A percentile compares a stretch with the other conserved stretches of the same genome.
Evolutionary conservation across 202 grass and related monocot genomes (phyloP).

Genomic region (Zizania palustris): DNA sequence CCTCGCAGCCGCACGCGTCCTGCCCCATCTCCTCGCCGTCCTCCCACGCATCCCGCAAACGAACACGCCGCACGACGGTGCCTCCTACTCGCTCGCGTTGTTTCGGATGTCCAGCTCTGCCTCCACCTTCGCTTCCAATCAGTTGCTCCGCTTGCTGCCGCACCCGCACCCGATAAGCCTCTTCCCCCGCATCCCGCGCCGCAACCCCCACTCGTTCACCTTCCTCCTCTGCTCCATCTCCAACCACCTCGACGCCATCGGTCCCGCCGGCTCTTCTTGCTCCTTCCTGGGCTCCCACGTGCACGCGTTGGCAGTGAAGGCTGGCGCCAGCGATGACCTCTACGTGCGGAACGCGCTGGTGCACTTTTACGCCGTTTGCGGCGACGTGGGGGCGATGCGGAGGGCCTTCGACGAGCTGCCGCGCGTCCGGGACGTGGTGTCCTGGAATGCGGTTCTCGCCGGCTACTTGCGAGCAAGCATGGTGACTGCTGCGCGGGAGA

Average conservation of each 20-base stretch:
- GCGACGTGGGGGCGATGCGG: constrained; percentile 47
- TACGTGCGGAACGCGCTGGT: constrained; percentile 63
- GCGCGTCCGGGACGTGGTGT: constrained; percentile 52
- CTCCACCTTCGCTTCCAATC: constrained; percentile 56
- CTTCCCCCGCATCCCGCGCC: constrained; percentile 53
- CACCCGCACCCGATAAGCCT: constrained; percentile 53
- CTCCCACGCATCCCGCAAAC: constrained; percentile 40
- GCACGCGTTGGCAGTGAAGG: constrained; percentile 56
- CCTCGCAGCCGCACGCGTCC: constrained; percentile 42
- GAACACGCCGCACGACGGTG: background rate
- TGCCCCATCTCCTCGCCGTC: constrained; percentile 53
- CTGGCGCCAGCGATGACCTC: constrained; percentile 52
- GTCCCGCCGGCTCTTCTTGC: background rate
- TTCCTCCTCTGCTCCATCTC: constrained; percentile 46
- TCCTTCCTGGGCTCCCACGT: constrained; percentile 57
- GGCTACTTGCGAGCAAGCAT: constrained; percentile 51
- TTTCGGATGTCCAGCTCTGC: constrained; percentile 16
- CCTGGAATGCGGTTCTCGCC: constrained; percentile 60
- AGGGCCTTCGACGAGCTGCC: constrained; percentile 62
- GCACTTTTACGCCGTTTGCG: constrained; percentile 60
- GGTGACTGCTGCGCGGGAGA: constrained; percentile 19
- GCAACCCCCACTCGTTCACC: constrained; percentile 56
- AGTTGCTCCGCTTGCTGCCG: constrained; percentile 58
- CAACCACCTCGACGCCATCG: constrained; percentile 27
- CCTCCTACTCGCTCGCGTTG: constrained; percentile 46